These are phyloP conservation scores for Gracilaria gracilis DNA, from an alignment of 23 red algal species.

Conservation along the genomic window DNA sequence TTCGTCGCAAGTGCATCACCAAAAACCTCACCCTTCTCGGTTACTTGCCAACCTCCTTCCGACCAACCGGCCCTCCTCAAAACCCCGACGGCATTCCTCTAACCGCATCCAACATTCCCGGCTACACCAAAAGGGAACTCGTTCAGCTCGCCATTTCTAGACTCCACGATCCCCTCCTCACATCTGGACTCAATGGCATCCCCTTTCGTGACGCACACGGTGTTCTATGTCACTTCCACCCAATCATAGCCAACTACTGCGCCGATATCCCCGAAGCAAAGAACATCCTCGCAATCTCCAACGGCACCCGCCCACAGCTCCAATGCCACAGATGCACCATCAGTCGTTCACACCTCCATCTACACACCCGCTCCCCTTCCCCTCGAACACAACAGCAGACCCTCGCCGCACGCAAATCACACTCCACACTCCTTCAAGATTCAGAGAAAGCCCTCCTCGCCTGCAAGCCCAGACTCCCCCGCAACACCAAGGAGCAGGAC, in stretches of 20 bases:
- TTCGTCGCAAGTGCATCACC: background rate
- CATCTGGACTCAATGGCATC: background rate
- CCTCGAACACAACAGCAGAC: no score
- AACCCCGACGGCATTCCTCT: background rate
- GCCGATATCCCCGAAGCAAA: no score
- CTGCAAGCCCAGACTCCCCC: background rate
- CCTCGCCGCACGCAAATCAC: no score
- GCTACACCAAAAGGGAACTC: conserved; percentile 1
- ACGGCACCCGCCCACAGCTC: no score
- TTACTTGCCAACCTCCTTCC: conserved; percentile 18
- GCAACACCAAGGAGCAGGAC: background rate
- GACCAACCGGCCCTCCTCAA: background rate
- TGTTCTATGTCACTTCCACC: no score
- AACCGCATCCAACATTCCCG: background rate
- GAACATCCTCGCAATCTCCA: no score
- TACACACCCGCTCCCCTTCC: no score
- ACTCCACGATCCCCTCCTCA: background rate
- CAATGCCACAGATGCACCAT: no score
- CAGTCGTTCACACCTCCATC: no score
- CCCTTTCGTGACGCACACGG: conserved; percentile 20
- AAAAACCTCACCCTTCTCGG: conserved; percentile 2
- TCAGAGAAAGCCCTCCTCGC: no score
- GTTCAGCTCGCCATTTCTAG: background rate
- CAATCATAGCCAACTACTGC: no score
- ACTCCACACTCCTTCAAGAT: no score